Base-by-base conservation (phyloP, 345 rosid species). In the Diplotaxis tenuifolia region DNA sequence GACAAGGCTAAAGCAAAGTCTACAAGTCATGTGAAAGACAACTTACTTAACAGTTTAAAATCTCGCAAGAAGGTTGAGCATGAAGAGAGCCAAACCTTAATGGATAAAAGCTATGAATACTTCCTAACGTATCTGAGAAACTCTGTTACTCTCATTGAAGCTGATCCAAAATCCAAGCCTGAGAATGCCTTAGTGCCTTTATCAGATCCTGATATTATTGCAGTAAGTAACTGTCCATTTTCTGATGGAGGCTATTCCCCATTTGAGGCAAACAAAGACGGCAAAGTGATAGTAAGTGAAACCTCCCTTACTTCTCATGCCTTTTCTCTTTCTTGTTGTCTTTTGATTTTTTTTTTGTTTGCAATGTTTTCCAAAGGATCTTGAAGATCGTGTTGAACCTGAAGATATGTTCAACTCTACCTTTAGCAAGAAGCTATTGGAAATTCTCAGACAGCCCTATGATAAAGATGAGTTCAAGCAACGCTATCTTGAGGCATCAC, bases 191-290 rank as follows among this genome's bases (percentile, higher is more conserved):
- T 38, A 56, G 80, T 58, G 49, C 38, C 68, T 78, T 66, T 76
- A 15, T 85, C 83, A 9, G 90, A 89, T 79, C 81, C 84, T 14
- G 90, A 84, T 64, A 80, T 84, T 10, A 50, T 85, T 67, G 76
- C 70, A 32, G 4, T 83, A 75, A 86, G 83, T 53, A 2, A 52
- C 19, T 60, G 76, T 75, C 83, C 79, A 20, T 73, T 74, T 71
- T 10, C 40, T 25, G 62, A 47, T 81, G 84, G 67, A 80, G 67
- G 38, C 61, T 28, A 27, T 50, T 56, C 72, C 20, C 86, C 85
- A 19, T 83, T 82, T 56, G 84, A 78, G 25, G 28, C 79, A 72
- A 72, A 77, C 63, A 86, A 74, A 59, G 50, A 32, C 70, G 60
- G 25, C 53, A 63, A 25, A 71, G 21, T 56, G 34, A 14, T 45